Conservation (phyloP, 306 rosid genomes). For the Trifolium fragiferum region DNA sequence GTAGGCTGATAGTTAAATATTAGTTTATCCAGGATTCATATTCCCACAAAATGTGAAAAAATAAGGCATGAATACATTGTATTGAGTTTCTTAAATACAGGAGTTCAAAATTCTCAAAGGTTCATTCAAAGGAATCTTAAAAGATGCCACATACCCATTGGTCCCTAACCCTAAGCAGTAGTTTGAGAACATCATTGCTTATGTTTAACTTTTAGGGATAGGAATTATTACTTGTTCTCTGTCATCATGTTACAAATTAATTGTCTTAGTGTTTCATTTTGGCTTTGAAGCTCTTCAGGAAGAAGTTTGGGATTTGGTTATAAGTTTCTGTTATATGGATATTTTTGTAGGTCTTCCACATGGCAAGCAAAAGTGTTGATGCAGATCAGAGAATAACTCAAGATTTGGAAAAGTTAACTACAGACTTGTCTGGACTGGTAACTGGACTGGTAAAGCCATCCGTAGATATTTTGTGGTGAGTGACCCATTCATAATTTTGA, state of each 20-base stretch:
- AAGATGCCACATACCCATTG: slow-evolving; percentile 12
- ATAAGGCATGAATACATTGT: background rate
- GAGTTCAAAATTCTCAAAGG: background rate
- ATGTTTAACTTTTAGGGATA: slow-evolving; percentile 28
- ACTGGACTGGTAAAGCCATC: slow-evolving; percentile 98
- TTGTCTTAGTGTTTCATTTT: slow-evolving; percentile 30
- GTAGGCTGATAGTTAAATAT: slow-evolving; percentile 3
- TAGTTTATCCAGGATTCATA: slow-evolving; percentile 24
- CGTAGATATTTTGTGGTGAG: slow-evolving; percentile 97
- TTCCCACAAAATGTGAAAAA: slow-evolving; percentile 12
- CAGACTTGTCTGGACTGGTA: slow-evolving; percentile 90
- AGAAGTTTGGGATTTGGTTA: slow-evolving; percentile 38
- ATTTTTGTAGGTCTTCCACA: slow-evolving; percentile 82
- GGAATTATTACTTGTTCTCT: slow-evolving; percentile 8
- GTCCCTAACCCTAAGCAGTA: slow-evolving; percentile 2
- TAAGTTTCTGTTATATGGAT: slow-evolving; percentile 40
- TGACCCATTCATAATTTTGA: slow-evolving; percentile 28
- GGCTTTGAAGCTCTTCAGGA: slow-evolving; percentile 35
- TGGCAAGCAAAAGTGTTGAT: slow-evolving; percentile 80
- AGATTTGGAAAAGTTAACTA: slow-evolving; percentile 88
- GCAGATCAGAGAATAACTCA: slow-evolving; percentile 98
- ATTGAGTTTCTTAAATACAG: background rate
- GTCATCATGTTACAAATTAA: slow-evolving; percentile 20
- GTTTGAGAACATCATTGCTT: background rate
- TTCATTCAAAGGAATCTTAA: slow-evolving; percentile 20